A percentile compares a stretch with the other conserved stretches of the same genome.
Evolutionary conservation across 257 asterid genomes (phyloP).

Genomic region (Paulownia fortunei): DNA sequence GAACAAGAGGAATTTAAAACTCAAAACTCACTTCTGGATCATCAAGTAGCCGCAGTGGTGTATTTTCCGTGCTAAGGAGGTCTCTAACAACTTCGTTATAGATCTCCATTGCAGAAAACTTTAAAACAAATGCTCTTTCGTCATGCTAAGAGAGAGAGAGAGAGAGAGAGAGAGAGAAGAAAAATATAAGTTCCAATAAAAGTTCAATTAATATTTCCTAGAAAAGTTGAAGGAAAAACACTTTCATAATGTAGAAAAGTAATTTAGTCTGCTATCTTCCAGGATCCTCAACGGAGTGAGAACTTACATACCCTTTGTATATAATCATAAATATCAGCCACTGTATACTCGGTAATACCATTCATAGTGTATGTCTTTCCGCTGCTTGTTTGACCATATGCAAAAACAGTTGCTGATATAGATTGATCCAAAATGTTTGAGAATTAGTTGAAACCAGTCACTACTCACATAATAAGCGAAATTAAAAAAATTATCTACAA

Average conservation of each 20-base stretch:
- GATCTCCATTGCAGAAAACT: slow-evolving; percentile 96
- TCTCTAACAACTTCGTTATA: slow-evolving; percentile 97
- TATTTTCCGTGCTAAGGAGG: slow-evolving; percentile 83
- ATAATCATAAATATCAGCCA: slow-evolving; percentile 66
- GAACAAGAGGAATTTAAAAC: slow-evolving; percentile 27
- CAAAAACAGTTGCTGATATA: slow-evolving; percentile 89
- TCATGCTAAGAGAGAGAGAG: slow-evolving; percentile 63
- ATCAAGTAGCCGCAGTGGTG: slow-evolving; percentile 88
- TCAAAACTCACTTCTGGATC: slow-evolving; percentile 92
- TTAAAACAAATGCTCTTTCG: slow-evolving; percentile 90
- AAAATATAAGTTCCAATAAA: slow-evolving; percentile 19
- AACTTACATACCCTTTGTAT: slow-evolving; percentile 44
- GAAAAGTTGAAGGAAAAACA: neutral
- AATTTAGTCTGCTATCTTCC: slow-evolving; percentile 6
- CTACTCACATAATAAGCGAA: neutral
- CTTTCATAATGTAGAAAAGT: neutral
- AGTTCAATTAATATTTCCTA: neutral
- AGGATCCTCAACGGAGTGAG: slow-evolving; percentile 5
- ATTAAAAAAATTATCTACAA: neutral
- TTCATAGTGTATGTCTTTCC: slow-evolving; percentile 99
- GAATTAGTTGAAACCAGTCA: slow-evolving; percentile 26
- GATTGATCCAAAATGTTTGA: slow-evolving; percentile 36
- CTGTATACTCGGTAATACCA: slow-evolving; percentile 94
- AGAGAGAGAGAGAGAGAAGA: slow-evolving; percentile 3
- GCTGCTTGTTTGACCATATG: slow-evolving; percentile 99